A percentile compares a stretch with the other conserved stretches of the same genome.
Evolutionary conservation across 73 alveolate genomes (phyloP).

Genomic region (Durusdinium trenchii): DNA sequence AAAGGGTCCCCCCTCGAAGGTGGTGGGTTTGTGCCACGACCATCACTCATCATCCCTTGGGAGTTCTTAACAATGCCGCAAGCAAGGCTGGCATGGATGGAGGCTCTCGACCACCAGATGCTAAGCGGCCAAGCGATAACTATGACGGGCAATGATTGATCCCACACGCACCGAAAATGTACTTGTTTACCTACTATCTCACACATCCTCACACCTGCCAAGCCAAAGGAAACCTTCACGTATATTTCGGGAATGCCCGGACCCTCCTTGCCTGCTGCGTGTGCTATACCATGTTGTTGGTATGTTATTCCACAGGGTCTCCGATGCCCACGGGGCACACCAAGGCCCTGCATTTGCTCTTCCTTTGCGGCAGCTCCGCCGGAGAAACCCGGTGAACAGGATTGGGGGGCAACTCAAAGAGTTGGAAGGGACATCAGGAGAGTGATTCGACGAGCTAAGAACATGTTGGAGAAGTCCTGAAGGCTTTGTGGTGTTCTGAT

Average conservation of each 20-base stretch:
- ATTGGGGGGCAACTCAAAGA: not conserved
- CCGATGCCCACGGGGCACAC: not conserved
- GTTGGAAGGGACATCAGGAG: not conserved
- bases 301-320: too few species aligned
- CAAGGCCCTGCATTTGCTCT: constrained; percentile 25
- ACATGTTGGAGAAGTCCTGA: not conserved
- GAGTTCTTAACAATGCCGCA: too few species aligned
- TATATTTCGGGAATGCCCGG: not conserved
- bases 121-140: too few species aligned
- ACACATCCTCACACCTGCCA: not conserved
- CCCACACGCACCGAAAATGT: not conserved
- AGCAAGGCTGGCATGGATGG: too few species aligned
- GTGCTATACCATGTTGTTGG: not conserved
- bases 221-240: not conserved
- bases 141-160: too few species aligned
- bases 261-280: not conserved
- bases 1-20: too few species aligned
- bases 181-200: too few species aligned
- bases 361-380: constrained; percentile 33
- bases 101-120: too few species aligned
- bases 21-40: too few species aligned
- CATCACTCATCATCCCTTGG: too few species aligned
- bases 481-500: not conserved
- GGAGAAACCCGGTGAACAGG: not conserved
- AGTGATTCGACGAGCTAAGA: not conserved